A percentile compares a stretch with the other conserved stretches of the same genome.
These are phyloP conservation scores for Hamigera avellanea DNA, from an alignment of 495 filamentous ascomycete genomes.

Conservation along the genomic window DNA sequence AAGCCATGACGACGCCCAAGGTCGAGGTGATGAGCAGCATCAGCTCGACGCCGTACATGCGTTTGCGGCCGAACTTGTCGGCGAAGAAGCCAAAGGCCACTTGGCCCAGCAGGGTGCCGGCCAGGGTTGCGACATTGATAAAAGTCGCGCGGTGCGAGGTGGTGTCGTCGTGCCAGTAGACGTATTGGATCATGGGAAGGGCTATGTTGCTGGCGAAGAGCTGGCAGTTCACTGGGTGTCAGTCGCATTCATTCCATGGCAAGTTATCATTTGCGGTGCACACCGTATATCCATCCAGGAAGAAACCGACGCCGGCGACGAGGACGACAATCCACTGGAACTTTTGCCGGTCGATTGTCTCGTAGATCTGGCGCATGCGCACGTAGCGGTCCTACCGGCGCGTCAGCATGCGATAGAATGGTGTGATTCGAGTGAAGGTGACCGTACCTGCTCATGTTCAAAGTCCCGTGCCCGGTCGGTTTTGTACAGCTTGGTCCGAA, in stretches of 20 bases:
- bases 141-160: slow-evolving; percentile 26
- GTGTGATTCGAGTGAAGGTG: background rate
- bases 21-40: slow-evolving; percentile 45
- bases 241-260: no score
- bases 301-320: slow-evolving; percentile 56
- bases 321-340: slow-evolving; percentile 39
- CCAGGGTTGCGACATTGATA: slow-evolving; percentile 50
- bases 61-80: slow-evolving; percentile 49
- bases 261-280: no score
- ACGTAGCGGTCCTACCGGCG: slow-evolving; percentile 31
- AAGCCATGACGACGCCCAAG: slow-evolving; percentile 41
- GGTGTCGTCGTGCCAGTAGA: slow-evolving; percentile 44
- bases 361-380: slow-evolving; percentile 36
- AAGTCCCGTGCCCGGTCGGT: slow-evolving; percentile 39
- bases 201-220: slow-evolving; percentile 55
- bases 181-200: slow-evolving; percentile 47
- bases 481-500: slow-evolving; percentile 31
- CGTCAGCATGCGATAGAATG: background rate
- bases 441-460: slow-evolving; percentile 34
- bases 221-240: no score
- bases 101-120: slow-evolving; percentile 47
- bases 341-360: slow-evolving; percentile 35
- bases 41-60: slow-evolving; percentile 54
- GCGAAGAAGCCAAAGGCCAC: slow-evolving; percentile 51
- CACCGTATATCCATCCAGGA: slow-evolving; percentile 59